These are phyloP conservation scores for Rubia balearica DNA, from an alignment of 305 asterid species.

Conservation along the genomic window DNA sequence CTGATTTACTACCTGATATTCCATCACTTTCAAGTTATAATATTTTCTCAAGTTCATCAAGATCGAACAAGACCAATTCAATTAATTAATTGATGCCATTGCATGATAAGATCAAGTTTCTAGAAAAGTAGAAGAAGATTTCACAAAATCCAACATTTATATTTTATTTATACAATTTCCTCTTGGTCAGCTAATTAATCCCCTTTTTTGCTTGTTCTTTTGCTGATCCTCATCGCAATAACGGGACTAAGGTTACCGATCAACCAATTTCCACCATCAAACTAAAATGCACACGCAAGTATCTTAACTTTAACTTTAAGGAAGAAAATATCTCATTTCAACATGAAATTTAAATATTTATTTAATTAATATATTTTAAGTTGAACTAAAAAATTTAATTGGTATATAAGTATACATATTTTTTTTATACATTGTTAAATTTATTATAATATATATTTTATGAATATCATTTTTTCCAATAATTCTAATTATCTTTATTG, in stretches of 20 bases:
- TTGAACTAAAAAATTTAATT: too few relatives aligned
- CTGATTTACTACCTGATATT: too few relatives aligned
- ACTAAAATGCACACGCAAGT: too few relatives aligned
- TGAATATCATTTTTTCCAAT: too few relatives aligned
- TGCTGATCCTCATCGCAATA: not conserved
- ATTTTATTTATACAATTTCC: not conserved
- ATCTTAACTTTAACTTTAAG: too few relatives aligned
- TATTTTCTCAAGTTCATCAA: not conserved
- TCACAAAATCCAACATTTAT: not conserved
- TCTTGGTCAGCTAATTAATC: not conserved
- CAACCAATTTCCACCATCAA: not conserved
- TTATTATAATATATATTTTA: too few relatives aligned
- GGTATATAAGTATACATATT: too few relatives aligned
- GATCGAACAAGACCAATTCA: not conserved
- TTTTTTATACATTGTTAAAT: too few relatives aligned
- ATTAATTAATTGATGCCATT: not conserved
- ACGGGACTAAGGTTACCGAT: not conserved
- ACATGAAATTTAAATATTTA: too few relatives aligned
- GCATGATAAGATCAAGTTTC: not conserved
- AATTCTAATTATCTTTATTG: too few relatives aligned
- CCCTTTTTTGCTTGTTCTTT: not conserved
- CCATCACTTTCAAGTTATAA: not conserved
- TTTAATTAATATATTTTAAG: too few relatives aligned
- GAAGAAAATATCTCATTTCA: too few relatives aligned
- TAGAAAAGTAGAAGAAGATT: conserved; percentile 9